Conservation (phyloP, 805 yeast species). For the Clavispora fructus region DNA sequence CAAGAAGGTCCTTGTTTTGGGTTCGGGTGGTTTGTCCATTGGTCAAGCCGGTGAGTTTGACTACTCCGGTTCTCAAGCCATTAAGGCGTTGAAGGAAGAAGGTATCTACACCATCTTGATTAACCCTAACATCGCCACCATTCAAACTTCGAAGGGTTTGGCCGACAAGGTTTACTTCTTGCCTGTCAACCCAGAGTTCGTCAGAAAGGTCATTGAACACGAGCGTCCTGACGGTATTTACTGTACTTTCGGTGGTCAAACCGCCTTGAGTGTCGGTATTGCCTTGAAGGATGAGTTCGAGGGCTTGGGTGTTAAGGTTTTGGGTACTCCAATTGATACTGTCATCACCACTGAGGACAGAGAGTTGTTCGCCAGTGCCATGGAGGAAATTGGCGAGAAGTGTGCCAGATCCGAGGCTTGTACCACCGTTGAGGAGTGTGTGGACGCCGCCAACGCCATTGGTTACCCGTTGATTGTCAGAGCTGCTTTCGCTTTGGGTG, state of each 20-base stretch:
- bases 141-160: constrained; percentile 94
- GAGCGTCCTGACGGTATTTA: constrained; percentile 97
- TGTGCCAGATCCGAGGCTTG: constrained; percentile 94
- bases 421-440: constrained; percentile 71
- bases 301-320: constrained; percentile 83
- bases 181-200: constrained; percentile 97
- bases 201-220: constrained; percentile 87
- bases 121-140: constrained; percentile 97
- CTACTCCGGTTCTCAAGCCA: constrained; percentile 96
- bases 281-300: constrained; percentile 93
- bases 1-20: constrained; percentile 89
- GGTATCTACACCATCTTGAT: constrained; percentile 94
- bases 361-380: constrained; percentile 88
- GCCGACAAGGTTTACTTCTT: constrained; percentile 97
- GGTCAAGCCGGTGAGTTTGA: constrained; percentile 99
- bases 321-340: constrained; percentile 96
- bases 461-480: constrained; percentile 95
- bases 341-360: constrained; percentile 97
- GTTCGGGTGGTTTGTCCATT: constrained; percentile 96
- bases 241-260: constrained; percentile 98
- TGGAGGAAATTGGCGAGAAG: constrained; percentile 93
- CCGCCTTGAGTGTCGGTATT: constrained; percentile 95
- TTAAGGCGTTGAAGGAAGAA: constrained; percentile 95
- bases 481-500: constrained; percentile 97
- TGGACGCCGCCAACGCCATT: constrained; percentile 76